These are phyloP conservation scores for Thelephora ganbajun DNA, from an alignment of 768 basidiomycete species.

Conservation along the genomic window DNA sequence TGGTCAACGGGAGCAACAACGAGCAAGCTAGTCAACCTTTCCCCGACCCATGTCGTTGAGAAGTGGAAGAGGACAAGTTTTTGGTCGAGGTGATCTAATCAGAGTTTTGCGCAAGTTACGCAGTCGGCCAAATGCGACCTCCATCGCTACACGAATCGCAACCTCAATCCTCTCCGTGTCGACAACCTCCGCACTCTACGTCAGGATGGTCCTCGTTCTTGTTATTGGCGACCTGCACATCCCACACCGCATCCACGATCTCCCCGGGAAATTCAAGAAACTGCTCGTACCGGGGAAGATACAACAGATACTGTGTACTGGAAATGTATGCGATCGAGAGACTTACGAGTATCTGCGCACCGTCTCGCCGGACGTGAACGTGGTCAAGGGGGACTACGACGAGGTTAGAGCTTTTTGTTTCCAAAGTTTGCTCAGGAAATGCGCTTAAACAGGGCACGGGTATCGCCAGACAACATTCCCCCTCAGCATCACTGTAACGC, in stretches of 20 bases:
- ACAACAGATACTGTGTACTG: constrained; percentile 93
- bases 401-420: constrained; percentile 40
- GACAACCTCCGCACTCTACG: not conserved
- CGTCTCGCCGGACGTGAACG: constrained; percentile 85
- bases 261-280: constrained; percentile 95
- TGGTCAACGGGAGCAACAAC: too few relatives aligned
- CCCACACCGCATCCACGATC: constrained; percentile 78
- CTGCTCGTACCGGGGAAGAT: constrained; percentile 85
- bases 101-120: too few relatives aligned
- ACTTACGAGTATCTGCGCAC: constrained; percentile 93
- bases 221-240: constrained; percentile 94
- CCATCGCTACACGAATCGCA: too few relatives aligned
- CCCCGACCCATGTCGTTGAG: too few relatives aligned
- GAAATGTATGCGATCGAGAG: constrained; percentile 94
- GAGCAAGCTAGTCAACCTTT: too few relatives aligned
- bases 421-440: not conserved
- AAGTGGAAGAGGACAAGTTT: too few relatives aligned
- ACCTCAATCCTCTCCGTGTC: too few relatives aligned
- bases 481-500: constrained; percentile 63
- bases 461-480: constrained; percentile 57
- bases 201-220: constrained; percentile 77
- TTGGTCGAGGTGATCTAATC: too few relatives aligned
- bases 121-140: too few relatives aligned
- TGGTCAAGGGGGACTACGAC: constrained; percentile 91
- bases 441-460: not conserved